A percentile compares a stretch with the other conserved stretches of the same genome.
Conservation (phyloP, 805 yeast species). For the Ogataea wickerhamii region DNA sequence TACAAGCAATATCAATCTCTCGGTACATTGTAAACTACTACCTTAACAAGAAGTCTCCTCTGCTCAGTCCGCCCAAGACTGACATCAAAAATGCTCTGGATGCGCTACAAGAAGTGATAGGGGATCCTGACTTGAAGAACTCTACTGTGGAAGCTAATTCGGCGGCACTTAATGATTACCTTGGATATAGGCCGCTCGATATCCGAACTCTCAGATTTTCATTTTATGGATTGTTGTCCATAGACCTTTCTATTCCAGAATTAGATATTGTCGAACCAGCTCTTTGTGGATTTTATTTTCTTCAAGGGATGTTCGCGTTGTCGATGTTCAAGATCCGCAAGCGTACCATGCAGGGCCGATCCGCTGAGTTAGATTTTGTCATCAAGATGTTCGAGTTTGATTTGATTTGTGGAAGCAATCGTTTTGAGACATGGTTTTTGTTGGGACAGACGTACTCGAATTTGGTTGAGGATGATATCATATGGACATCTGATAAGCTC, state of each 20-base stretch:
- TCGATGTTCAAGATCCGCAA: constrained; percentile 69
- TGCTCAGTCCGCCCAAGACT: constrained; percentile 55
- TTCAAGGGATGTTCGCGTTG: constrained; percentile 65
- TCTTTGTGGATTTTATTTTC: constrained; percentile 58
- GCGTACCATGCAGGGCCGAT: constrained; percentile 73
- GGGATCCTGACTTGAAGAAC: constrained; percentile 52
- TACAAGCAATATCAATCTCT: constrained; percentile 35
- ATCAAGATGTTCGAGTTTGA: constrained; percentile 64
- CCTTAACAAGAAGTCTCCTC: constrained; percentile 53
- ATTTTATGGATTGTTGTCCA: constrained; percentile 45
- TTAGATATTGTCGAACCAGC: constrained; percentile 36
- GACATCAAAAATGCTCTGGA: constrained; percentile 76
- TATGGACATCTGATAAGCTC: constrained; percentile 88
- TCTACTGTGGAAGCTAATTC: constrained; percentile 44
- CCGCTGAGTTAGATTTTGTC: constrained; percentile 76
- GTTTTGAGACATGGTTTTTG: constrained; percentile 84
- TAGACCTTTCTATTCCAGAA: constrained; percentile 27
- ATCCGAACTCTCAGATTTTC: constrained; percentile 45
- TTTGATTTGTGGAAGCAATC: constrained; percentile 56
- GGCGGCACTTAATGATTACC: constrained; percentile 41
- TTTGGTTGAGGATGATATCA: constrained; percentile 81
- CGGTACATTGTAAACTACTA: constrained; percentile 52
- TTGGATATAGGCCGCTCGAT: constrained; percentile 43
- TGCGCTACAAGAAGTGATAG: constrained; percentile 63
- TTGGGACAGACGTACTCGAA: constrained; percentile 76